Evolutionary conservation across 1,284 basidiomycete genomes (phyloP).

Genomic region (Hemileia vastatrix): DNA sequence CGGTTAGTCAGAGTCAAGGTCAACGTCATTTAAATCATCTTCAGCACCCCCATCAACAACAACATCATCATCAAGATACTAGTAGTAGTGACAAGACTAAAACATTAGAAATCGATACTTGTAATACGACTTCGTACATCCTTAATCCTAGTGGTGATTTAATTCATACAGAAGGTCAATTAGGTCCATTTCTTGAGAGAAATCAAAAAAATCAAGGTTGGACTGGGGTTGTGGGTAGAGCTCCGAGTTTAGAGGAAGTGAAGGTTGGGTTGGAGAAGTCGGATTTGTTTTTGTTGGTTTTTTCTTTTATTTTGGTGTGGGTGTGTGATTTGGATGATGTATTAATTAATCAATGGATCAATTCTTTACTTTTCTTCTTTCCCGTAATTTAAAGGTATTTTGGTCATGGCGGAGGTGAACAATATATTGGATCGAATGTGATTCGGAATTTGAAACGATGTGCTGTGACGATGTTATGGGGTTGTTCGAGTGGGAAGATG

Average conservation of each 20-base stretch:
- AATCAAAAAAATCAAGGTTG: slow-evolving; percentile 59
- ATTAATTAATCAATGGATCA: no score
- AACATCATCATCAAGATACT: slow-evolving; percentile 13
- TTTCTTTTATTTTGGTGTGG: slow-evolving; percentile 2
- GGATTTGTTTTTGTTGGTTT: slow-evolving; percentile 75
- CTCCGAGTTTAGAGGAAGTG: slow-evolving; percentile 72
- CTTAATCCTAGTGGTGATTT: slow-evolving; percentile 91
- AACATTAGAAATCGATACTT: slow-evolving; percentile 49
- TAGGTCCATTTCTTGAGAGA: slow-evolving; percentile 62
- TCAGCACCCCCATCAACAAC: slow-evolving; percentile 17
- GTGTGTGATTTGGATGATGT: not conserved
- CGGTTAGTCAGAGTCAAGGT: not conserved
- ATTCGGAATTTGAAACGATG: slow-evolving; percentile 69
- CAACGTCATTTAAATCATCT: slow-evolving; percentile 11
- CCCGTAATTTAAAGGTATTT: slow-evolving; percentile 60
- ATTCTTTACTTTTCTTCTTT: not conserved
- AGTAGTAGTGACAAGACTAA: slow-evolving; percentile 22
- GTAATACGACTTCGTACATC: slow-evolving; percentile 67
- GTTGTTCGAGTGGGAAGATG: slow-evolving; percentile 85
- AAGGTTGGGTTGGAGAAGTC: slow-evolving; percentile 58
- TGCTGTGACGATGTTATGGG: slow-evolving; percentile 95
- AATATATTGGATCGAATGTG: slow-evolving; percentile 78
- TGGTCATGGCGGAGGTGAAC: slow-evolving; percentile 90
- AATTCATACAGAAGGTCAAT: slow-evolving; percentile 67
- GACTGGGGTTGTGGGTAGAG: slow-evolving; percentile 66